phyloP scores from a whole-genome alignment of 495 filamentous ascomycete species.

The Penicillium diatomitis region DNA sequence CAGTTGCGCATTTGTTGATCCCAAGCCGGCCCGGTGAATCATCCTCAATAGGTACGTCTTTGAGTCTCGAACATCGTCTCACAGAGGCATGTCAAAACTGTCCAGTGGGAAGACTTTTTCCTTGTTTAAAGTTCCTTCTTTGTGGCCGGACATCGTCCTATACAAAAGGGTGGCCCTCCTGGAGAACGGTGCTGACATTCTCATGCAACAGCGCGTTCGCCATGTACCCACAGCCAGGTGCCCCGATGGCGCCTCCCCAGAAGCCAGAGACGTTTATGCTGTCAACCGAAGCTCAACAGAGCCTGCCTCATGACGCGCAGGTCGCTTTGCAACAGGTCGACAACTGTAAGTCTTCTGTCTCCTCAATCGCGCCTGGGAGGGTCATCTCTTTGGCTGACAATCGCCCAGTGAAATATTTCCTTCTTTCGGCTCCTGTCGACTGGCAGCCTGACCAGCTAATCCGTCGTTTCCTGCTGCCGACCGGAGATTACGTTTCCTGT shows the following conservation, averaged over 20 bases:
- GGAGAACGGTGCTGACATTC: conserved; percentile 12
- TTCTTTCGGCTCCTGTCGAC: conserved; percentile 96
- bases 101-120: no score
- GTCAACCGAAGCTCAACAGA: conserved; percentile 90
- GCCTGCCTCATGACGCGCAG: conserved; percentile 90
- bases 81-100: no score
- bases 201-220: conserved; percentile 5
- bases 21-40: no score
- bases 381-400: conserved; percentile 8
- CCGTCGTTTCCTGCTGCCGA: conserved; percentile 86
- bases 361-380: not conserved
- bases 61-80: no score
- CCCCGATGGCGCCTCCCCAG: conserved; percentile 61
- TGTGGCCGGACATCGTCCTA: no score
- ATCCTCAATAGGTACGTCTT: no score
- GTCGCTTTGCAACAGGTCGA: conserved; percentile 97
- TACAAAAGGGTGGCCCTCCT: not conserved
- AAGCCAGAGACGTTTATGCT: conserved; percentile 99
- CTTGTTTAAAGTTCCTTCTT: no score
- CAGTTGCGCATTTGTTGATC: no score
- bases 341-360: conserved; percentile 63
- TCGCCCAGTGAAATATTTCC: conserved; percentile 90
- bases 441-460: conserved; percentile 97
- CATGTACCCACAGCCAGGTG: conserved; percentile 46
- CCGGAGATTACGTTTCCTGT: conserved; percentile 97